These are phyloP conservation scores for Glycyrrhiza uralensis DNA, from an alignment of 306 rosid species.

Conservation along the genomic window DNA sequence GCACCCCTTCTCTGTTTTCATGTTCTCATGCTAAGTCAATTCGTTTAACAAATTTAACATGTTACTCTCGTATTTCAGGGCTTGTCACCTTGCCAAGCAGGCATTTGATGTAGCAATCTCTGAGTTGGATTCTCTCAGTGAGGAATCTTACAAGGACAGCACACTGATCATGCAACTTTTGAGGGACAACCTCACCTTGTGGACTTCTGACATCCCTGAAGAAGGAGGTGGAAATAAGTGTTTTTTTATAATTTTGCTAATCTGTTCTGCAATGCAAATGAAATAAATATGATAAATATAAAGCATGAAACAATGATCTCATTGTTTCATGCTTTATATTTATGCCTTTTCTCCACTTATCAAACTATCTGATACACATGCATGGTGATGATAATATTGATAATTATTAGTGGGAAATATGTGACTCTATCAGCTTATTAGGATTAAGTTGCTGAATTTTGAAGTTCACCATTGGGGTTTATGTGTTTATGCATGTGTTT, in stretches of 20 bases:
- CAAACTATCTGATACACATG: neutral
- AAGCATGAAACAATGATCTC: no score
- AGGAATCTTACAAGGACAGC: conserved; percentile 63
- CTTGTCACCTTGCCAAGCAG: conserved; percentile 55
- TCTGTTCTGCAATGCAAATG: neutral
- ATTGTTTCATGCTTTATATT: no score
- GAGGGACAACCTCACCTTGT: conserved; percentile 62
- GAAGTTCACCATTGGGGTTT: neutral
- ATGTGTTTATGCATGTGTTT: no score
- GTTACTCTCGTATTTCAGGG: conserved; percentile 34
- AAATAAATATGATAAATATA: neutral
- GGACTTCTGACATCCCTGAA: conserved; percentile 60
- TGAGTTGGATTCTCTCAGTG: conserved; percentile 50
- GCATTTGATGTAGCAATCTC: conserved; percentile 62
- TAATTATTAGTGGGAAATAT: no score
- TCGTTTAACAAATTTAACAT: neutral
- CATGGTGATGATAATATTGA: neutral
- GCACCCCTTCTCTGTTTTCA: neutral
- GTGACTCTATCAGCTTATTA: neutral
- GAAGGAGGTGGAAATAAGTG: conserved; percentile 38
- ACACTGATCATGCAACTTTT: conserved; percentile 60
- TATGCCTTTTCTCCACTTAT: neutral
- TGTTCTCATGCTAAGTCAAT: neutral
- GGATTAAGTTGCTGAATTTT: neutral
- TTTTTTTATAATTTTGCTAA: neutral